These are phyloP conservation scores for Cryphonectria carpinicola DNA, from an alignment of 2,329 filamentous ascomycete species.

Conservation along the genomic window DNA sequence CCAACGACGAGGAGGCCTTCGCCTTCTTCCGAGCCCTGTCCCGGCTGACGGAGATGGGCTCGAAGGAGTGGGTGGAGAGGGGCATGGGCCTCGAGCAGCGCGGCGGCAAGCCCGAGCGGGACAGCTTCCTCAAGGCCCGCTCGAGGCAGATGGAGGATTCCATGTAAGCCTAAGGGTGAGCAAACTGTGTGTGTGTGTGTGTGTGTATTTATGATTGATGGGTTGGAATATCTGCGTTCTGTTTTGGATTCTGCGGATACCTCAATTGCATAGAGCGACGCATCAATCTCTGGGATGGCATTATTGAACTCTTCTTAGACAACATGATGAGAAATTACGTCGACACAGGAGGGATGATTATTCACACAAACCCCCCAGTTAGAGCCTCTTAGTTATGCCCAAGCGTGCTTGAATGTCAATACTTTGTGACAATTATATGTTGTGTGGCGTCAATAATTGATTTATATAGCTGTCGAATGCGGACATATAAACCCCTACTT, in stretches of 20 bases:
- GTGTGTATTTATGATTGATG: constrained; percentile 21
- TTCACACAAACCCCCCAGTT: too few relatives aligned
- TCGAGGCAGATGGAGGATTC: constrained; percentile 71
- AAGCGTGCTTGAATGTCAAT: too few relatives aligned
- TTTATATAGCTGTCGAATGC: too few relatives aligned
- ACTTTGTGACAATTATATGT: too few relatives aligned
- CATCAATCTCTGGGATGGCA: neutral
- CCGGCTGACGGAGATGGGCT: constrained; percentile 88
- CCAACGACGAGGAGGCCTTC: constrained; percentile 94
- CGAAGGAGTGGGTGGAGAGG: constrained; percentile 90
- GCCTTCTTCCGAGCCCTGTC: constrained; percentile 90
- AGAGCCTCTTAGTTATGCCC: too few relatives aligned
- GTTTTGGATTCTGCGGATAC: constrained; percentile 5
- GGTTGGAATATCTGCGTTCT: neutral
- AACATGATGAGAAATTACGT: neutral
- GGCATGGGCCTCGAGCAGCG: constrained; percentile 68
- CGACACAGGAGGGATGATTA: too few relatives aligned
- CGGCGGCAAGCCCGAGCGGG: constrained; percentile 67
- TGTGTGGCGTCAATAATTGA: too few relatives aligned
- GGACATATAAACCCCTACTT: too few relatives aligned
- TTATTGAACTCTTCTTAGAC: neutral
- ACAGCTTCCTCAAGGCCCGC: constrained; percentile 67
- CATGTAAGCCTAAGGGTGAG: constrained; percentile 47
- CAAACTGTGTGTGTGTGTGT: constrained; percentile 21
- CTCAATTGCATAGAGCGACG: constrained; percentile 11